Conservation (phyloP, 306 rosid species). For the Cyamopsis tetragonoloba region DNA sequence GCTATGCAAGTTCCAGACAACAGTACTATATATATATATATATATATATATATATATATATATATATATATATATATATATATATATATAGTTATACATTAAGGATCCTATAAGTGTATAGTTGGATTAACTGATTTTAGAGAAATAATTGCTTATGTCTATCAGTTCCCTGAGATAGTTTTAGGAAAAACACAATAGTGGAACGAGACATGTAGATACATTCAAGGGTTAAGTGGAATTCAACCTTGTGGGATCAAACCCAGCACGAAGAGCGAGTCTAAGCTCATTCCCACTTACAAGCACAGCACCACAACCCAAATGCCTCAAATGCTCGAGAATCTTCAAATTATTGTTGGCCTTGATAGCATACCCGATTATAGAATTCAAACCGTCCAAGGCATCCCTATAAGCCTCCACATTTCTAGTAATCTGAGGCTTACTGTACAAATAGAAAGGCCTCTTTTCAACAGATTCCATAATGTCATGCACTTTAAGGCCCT, state of each 20-base stretch:
- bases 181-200: conserved; percentile 1
- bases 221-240: not conserved
- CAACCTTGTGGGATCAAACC: conserved; percentile 85
- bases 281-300: conserved; percentile 98
- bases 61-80: not conserved
- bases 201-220: not conserved
- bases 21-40: not conserved
- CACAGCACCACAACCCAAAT: conserved; percentile 88
- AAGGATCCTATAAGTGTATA: not conserved
- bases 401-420: conserved; percentile 75
- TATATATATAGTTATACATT: not conserved
- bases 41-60: not conserved
- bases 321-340: conserved; percentile 83
- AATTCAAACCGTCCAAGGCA: conserved; percentile 72
- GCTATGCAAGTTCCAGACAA: not conserved
- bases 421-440: conserved; percentile 84
- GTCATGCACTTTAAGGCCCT: conserved; percentile 62
- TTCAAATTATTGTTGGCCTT: conserved; percentile 91
- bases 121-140: too few species aligned
- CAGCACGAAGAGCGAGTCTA: conserved; percentile 72
- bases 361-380: conserved; percentile 82
- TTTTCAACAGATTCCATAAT: conserved; percentile 65
- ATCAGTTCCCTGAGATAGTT: too few species aligned
- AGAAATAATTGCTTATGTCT: too few species aligned
- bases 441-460: conserved; percentile 86